phyloP scores from a whole-genome alignment of 2,329 filamentous ascomycete species.

The Trichoderma aggressivum region DNA sequence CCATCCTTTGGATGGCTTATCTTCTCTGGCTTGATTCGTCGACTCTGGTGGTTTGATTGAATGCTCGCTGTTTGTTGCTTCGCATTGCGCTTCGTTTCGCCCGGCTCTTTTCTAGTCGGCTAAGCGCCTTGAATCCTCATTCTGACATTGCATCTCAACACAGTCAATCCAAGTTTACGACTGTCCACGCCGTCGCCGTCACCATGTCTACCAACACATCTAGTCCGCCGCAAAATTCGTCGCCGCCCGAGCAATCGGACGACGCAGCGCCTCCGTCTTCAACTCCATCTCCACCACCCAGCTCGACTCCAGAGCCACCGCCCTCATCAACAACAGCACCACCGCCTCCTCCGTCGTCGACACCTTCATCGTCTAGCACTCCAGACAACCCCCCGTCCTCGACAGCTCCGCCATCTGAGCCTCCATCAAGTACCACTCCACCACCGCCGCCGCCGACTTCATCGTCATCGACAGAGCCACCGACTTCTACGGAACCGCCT shows the following conservation, averaged over 20 bases:
- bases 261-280: conserved; percentile 23
- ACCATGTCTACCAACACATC: conserved; percentile 33
- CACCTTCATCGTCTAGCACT: background rate
- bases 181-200: conserved; percentile 22
- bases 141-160: conserved; percentile 35
- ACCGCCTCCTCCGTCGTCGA: background rate
- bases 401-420: background rate
- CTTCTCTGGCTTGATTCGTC: background rate
- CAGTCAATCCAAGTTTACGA: conserved; percentile 27
- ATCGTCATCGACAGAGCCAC: conserved; percentile 5
- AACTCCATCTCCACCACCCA: background rate
- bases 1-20: background rate
- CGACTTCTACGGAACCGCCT: conserved; percentile 14
- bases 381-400: background rate
- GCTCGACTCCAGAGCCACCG: conserved; percentile 4
- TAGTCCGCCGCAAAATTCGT: background rate
- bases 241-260: conserved; percentile 20
- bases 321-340: conserved; percentile 15
- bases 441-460: conserved; percentile 2
- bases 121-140: conserved; percentile 18
- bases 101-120: background rate
- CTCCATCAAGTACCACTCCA: background rate
- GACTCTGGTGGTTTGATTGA: background rate
- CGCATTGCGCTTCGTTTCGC: background rate
- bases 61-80: background rate